Evolutionary conservation across 1,284 basidiomycete species (phyloP).

Genomic region (Uromyces viciae-fabae): DNA sequence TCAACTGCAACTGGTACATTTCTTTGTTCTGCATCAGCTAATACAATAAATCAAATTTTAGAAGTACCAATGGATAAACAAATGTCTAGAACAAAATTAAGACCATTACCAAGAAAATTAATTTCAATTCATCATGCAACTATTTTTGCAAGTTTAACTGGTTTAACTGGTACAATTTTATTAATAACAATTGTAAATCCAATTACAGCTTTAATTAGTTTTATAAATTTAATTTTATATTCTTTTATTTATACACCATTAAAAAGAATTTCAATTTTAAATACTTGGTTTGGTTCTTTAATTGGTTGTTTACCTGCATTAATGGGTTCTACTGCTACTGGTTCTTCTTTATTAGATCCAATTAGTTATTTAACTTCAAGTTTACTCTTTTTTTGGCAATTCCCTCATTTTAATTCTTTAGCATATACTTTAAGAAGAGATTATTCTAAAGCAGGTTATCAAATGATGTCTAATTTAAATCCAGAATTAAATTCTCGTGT

Average conservation of each 20-base stretch:
- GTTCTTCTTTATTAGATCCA: slow-evolving; percentile 5
- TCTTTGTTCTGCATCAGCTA: slow-evolving; percentile 87
- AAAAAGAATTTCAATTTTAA: slow-evolving; percentile 81
- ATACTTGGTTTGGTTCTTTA: slow-evolving; percentile 91
- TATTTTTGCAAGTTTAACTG: slow-evolving; percentile 71
- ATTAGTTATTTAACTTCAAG: slow-evolving; percentile 68
- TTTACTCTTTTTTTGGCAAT: slow-evolving; percentile 94
- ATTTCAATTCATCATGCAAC: slow-evolving; percentile 81
- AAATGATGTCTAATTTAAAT: slow-evolving; percentile 81
- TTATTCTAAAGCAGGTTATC: slow-evolving; percentile 90
- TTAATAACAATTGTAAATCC: slow-evolving; percentile 84
- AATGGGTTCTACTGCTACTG: slow-evolving; percentile 92
- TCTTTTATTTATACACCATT: slow-evolving; percentile 87
- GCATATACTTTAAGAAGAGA: slow-evolving; percentile 78
- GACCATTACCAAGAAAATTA: slow-evolving; percentile 78
- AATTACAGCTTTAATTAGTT: slow-evolving; percentile 76
- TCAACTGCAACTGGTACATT: slow-evolving; percentile 84
- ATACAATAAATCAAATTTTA: slow-evolving; percentile 89
- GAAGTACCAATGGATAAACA: slow-evolving; percentile 96
- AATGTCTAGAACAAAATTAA: slow-evolving; percentile 81
- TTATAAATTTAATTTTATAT: slow-evolving; percentile 82
- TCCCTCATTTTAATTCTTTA: slow-evolving; percentile 96
- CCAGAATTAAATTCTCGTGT: slow-evolving; percentile 81
- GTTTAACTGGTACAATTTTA: slow-evolving; percentile 70
- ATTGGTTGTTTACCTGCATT: slow-evolving; percentile 90